Percentiles rank a stretch among this genome's conserved stretches.
These are phyloP conservation scores for Metarhizium album DNA, from an alignment of 2,329 filamentous ascomycete genomes.

Conservation along the genomic window DNA sequence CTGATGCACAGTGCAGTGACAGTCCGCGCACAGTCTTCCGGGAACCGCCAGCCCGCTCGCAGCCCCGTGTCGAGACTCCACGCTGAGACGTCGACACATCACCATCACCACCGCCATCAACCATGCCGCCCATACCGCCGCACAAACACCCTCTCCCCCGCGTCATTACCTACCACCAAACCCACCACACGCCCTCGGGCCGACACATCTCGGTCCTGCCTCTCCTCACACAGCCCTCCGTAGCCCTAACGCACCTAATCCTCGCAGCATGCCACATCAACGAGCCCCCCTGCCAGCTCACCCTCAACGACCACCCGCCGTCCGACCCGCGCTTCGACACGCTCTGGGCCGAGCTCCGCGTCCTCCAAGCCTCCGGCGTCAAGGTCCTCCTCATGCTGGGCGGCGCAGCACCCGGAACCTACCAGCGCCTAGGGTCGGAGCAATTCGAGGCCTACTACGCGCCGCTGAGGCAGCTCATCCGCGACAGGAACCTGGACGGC, in stretches of 20 bases:
- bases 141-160: slow-evolving; percentile 28
- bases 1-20: no score
- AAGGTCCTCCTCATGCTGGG: slow-evolving; percentile 82
- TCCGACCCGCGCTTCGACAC: slow-evolving; percentile 55
- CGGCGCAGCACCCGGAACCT: slow-evolving; percentile 71
- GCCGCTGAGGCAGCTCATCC: slow-evolving; percentile 56
- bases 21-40: no score
- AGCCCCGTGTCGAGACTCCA: no score
- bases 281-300: slow-evolving; percentile 51
- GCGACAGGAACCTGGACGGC: slow-evolving; percentile 51
- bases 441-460: slow-evolving; percentile 65
- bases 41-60: no score
- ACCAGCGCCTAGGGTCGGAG: slow-evolving; percentile 39
- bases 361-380: slow-evolving; percentile 62
- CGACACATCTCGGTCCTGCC: slow-evolving; percentile 42
- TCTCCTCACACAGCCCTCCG: slow-evolving; percentile 34
- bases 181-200: slow-evolving; percentile 35
- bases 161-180: slow-evolving; percentile 44
- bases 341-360: slow-evolving; percentile 67
- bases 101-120: background rate
- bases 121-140: slow-evolving; percentile 22
- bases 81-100: no score
- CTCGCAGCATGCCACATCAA: slow-evolving; percentile 82
- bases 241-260: slow-evolving; percentile 66
- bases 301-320: slow-evolving; percentile 70